Evolutionary conservation across 768 basidiomycete species (phyloP), one percentile per base, ranked within the genome.

Genomic region (Lentinula aciculospora): DNA sequence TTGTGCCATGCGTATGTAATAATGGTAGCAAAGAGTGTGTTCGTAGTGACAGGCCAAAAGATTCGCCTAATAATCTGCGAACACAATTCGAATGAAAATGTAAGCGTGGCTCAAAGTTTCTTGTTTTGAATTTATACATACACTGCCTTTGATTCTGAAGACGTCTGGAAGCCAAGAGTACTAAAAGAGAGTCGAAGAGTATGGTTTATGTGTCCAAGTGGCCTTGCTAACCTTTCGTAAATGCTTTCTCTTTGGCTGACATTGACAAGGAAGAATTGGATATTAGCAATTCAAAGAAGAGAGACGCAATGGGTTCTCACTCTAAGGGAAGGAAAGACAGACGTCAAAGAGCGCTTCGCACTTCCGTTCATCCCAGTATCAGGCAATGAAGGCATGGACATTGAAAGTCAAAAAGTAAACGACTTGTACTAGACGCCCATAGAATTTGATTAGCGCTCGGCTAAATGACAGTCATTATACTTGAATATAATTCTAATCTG

Each of bases 121-220:
- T 46, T 28, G 23, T 42, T 36, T 9, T 63, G 13, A 17, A 51
- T 19, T 46, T 31, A 29, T 25, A 75, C 86, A 63, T 68, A 92
- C 89, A 62, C 88, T 92, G 63, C 90, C 89, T 76, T 92, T 85
- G 61, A 94, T 56, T 39, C 92, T 82, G 44, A 94, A 75, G 19
- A 94, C 89, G 70, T 94, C 93, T 1, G 92, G 90, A 12, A 94
- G 74, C 92, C 93, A 95, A 15, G 89, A 90, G 67, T 91, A 92
- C 89, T 91, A 53, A 17, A 29, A 17, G 6, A 36, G 37, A 42
- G 28, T 31, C 37, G 6, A 32, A 51, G 36, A 19, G 31, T 44
- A 34, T 19, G 36, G 37, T 58, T 36, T 31, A 36, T 27, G 27
- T 32, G 17, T 9, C n/a, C n/a, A n/a, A n/a, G n/a, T n/a, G n/a